Conservation (phyloP, 352 stramenopile species). For the Globisporangium splendens region DNA sequence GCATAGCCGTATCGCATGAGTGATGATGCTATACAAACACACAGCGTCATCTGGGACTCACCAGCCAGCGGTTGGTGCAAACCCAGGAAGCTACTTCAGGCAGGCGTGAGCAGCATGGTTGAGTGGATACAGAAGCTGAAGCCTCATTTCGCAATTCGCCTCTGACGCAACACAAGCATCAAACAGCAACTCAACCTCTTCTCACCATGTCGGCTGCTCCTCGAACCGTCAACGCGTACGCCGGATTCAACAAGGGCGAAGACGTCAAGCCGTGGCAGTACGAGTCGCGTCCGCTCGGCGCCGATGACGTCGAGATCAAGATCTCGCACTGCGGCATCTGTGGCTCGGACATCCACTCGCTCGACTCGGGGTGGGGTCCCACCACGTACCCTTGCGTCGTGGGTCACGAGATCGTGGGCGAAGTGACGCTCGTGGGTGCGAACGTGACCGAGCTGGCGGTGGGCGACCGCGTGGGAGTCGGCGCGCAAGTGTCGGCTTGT, state of each 20-base stretch:
- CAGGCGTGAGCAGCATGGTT: too few relatives aligned
- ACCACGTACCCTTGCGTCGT: conserved; percentile 40
- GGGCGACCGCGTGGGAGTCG: conserved; percentile 76
- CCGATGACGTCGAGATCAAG: conserved; percentile 53
- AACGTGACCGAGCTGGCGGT: conserved; percentile 61
- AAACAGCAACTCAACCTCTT: too few relatives aligned
- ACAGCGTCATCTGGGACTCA: too few relatives aligned
- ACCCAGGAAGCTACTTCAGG: too few relatives aligned
- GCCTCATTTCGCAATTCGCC: too few relatives aligned
- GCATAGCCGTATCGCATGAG: too few relatives aligned
- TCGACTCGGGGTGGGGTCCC: conserved; percentile 43
- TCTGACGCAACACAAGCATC: too few relatives aligned
- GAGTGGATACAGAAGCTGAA: too few relatives aligned
- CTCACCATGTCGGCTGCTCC: conserved; percentile 6
- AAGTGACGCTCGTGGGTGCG: conserved; percentile 30
- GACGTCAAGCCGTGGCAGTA: conserved; percentile 38
- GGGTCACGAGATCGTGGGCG: conserved; percentile 55
- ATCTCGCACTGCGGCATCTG: conserved; percentile 63
- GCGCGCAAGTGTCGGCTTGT: conserved; percentile 72
- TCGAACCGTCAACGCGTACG: conserved; percentile 38
- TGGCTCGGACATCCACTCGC: conserved; percentile 46
- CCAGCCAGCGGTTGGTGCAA: too few relatives aligned
- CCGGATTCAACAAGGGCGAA: conserved; percentile 29
- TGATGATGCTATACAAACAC: too few relatives aligned
- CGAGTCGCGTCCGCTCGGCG: conserved; percentile 35